phyloP scores from a whole-genome alignment of 192 early-diverging fungal species.

The Lunasporangiospora selenospora region DNA sequence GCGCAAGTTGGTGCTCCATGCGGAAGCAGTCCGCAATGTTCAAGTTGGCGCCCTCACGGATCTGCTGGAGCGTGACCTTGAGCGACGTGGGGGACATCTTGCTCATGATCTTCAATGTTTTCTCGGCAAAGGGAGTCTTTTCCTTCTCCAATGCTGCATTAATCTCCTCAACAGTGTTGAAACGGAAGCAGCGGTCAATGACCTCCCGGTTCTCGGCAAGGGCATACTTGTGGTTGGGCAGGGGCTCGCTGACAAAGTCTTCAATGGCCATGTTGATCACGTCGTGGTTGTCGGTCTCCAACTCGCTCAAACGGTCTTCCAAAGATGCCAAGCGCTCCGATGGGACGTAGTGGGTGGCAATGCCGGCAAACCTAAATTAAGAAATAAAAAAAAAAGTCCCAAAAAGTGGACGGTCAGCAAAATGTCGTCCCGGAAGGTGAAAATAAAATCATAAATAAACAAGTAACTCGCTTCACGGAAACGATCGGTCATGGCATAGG shows the following conservation, averaged over 20 bases:
- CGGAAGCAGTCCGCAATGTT: constrained; percentile 82
- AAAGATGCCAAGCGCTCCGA: constrained; percentile 81
- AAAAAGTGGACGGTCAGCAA: constrained; percentile 8
- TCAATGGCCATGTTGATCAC: constrained; percentile 89
- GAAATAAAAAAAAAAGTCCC: constrained; percentile 2
- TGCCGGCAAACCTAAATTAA: constrained; percentile 74
- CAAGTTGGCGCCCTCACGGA: constrained; percentile 72
- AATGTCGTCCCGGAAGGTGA: constrained; percentile 4
- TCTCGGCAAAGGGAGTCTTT: constrained; percentile 68
- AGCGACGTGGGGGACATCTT: constrained; percentile 86
- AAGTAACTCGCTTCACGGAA: neutral
- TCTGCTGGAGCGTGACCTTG: constrained; percentile 86
- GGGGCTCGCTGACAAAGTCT: constrained; percentile 81
- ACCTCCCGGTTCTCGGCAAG: constrained; percentile 60
- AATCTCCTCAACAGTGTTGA: constrained; percentile 85
- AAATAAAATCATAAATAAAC: neutral
- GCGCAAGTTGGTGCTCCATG: constrained; percentile 85
- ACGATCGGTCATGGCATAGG: neutral
- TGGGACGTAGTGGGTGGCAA: constrained; percentile 97
- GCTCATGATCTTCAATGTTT: constrained; percentile 69
- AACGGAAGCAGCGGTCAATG: constrained; percentile 90
- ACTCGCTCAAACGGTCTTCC: constrained; percentile 79
- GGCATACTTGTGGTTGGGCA: constrained; percentile 43
- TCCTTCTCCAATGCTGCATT: constrained; percentile 82
- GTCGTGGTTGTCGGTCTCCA: constrained; percentile 77